These are phyloP conservation scores for Suillus fuscotomentosus DNA, from an alignment of 768 basidiomycete species.

Conservation along the genomic window DNA sequence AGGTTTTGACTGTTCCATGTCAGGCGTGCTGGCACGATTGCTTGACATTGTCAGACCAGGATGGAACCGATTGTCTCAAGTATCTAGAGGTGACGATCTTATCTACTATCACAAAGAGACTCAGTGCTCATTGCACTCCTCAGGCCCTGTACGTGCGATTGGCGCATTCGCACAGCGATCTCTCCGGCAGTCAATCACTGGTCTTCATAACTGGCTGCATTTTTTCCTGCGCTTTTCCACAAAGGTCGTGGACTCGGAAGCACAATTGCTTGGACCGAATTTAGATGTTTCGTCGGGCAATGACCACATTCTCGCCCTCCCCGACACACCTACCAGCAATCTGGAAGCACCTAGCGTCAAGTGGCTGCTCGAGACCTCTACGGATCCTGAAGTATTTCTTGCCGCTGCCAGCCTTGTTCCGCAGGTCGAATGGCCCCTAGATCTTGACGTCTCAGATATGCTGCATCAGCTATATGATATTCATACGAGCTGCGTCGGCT, in stretches of 20 bases:
- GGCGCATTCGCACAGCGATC: not conserved
- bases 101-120: not conserved
- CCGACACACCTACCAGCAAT: not conserved
- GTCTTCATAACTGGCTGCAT: not conserved
- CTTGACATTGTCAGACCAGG: not conserved
- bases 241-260: not conserved
- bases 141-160: not conserved
- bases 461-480: not conserved
- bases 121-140: not conserved
- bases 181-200: not conserved
- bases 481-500: not conserved
- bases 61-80: not conserved
- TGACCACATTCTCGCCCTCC: not conserved
- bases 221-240: not conserved
- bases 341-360: slow-evolving; percentile 5
- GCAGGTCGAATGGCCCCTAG: not conserved
- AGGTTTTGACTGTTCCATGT: not conserved
- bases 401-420: not conserved
- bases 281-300: not conserved
- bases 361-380: slow-evolving; percentile 1
- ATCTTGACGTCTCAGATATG: not conserved
- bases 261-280: not conserved
- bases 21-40: not conserved
- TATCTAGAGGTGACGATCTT: not conserved
- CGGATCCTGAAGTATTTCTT: not conserved